Evolutionary conservation across 805 yeast species (phyloP).

Genomic region (Metschnikowia baotianmanensis): DNA sequence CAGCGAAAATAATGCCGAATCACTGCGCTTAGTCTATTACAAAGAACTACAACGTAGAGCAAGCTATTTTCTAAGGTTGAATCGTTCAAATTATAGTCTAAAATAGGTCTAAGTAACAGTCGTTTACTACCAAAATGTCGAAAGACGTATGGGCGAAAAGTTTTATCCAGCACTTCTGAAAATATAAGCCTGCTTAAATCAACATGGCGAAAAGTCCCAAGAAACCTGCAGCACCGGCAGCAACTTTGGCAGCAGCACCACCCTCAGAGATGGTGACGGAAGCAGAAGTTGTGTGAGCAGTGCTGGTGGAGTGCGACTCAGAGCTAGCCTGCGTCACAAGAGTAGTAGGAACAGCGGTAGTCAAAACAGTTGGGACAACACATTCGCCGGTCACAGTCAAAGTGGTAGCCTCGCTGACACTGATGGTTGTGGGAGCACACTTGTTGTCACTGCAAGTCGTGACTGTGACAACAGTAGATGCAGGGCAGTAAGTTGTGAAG

Average conservation of each 20-base stretch:
- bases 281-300: slow-evolving; percentile 1
- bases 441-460: slow-evolving; percentile 30
- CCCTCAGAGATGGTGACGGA: slow-evolving; percentile 9
- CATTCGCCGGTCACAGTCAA: slow-evolving; percentile 34
- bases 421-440: slow-evolving; percentile 27
- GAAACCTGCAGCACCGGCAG: slow-evolving; percentile 16
- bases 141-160: too few species aligned
- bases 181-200: slow-evolving; percentile 1
- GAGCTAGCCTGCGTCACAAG: background rate
- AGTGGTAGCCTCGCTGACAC: slow-evolving; percentile 32
- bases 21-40: too few species aligned
- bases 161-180: too few species aligned
- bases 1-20: too few species aligned
- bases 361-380: slow-evolving; percentile 19
- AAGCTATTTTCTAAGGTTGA: too few species aligned
- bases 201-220: slow-evolving; percentile 18
- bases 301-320: background rate
- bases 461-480: slow-evolving; percentile 32
- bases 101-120: too few species aligned
- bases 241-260: slow-evolving; percentile 42
- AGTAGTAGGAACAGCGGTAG: slow-evolving; percentile 15
- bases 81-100: too few species aligned
- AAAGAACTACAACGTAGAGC: too few species aligned
- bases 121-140: too few species aligned
- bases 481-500: slow-evolving; percentile 3